Percentiles rank a stretch among this genome's conserved stretches.
These are phyloP conservation scores for Truncatella angustata DNA, from an alignment of 2,329 filamentous ascomycete species.

Conservation along the genomic window DNA sequence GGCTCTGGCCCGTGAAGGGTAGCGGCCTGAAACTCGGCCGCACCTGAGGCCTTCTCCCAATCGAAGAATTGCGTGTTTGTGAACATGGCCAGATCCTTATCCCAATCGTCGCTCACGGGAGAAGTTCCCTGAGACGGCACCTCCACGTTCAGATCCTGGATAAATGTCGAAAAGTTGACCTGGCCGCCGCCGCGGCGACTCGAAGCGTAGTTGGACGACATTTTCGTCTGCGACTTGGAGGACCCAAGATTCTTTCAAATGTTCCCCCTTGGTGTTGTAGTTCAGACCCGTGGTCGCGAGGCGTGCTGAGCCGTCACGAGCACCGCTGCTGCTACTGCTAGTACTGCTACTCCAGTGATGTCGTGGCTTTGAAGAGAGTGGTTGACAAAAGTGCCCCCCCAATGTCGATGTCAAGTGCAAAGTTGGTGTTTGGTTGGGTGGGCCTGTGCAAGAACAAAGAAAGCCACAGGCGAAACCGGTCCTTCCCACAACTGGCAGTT, in stretches of 20 bases:
- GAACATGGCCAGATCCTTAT: constrained; percentile 74
- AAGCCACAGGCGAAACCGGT: too few species aligned
- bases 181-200: constrained; percentile 60
- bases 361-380: not conserved
- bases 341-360: not conserved
- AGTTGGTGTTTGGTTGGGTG: not conserved
- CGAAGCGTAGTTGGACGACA: not conserved
- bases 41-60: constrained; percentile 49
- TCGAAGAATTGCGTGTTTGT: constrained; percentile 82
- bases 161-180: constrained; percentile 83
- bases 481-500: too few species aligned
- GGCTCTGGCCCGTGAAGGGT: constrained; percentile 8
- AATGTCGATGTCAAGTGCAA: not conserved
- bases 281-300: not conserved
- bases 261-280: not conserved
- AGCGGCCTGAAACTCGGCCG: too few species aligned
- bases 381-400: not conserved
- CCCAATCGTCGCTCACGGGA: constrained; percentile 49
- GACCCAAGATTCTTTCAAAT: not conserved
- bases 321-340: too few species aligned
- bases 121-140: constrained; percentile 51
- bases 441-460: not conserved
- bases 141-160: constrained; percentile 79
- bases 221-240: not conserved
- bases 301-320: too few species aligned